Evolutionary conservation across 352 stramenopile genomes (phyloP).

Genomic region (Hyaloperonospora arabidopsidis): DNA sequence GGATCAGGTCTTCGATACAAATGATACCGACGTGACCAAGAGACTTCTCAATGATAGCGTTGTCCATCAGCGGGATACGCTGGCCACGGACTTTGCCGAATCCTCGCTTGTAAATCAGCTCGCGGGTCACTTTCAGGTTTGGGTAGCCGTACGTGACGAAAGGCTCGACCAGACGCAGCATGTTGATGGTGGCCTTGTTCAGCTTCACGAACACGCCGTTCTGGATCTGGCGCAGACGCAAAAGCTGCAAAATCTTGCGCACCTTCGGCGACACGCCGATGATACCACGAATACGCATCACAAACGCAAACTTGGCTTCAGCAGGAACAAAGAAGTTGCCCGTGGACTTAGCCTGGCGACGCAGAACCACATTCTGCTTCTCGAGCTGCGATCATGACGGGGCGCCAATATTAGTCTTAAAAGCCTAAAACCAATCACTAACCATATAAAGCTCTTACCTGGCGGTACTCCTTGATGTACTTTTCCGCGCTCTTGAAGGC

Average conservation of each 20-base stretch:
- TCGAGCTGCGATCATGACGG: constrained; percentile 54
- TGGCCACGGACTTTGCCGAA: constrained; percentile 98
- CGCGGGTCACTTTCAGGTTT: constrained; percentile 94
- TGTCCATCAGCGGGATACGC: constrained; percentile 95
- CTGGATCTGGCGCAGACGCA: constrained; percentile 99
- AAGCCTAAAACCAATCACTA: background rate
- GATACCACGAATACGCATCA: constrained; percentile 99
- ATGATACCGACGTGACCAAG: constrained; percentile 94
- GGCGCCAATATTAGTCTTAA: background rate
- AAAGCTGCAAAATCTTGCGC: constrained; percentile 98
- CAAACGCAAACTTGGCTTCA: constrained; percentile 96
- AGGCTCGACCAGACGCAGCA: constrained; percentile 97
- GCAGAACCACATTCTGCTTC: constrained; percentile 89
- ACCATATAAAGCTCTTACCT: constrained; percentile 32
- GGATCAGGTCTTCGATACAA: constrained; percentile 98
- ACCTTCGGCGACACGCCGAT: constrained; percentile 89
- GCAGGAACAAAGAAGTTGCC: constrained; percentile 97
- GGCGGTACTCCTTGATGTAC: constrained; percentile 97
- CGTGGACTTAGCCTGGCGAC: constrained; percentile 91
- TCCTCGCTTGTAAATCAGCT: constrained; percentile 99
- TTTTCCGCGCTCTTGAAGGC: constrained; percentile 95
- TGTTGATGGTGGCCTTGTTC: constrained; percentile 99
- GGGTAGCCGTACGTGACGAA: constrained; percentile 98
- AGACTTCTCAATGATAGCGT: constrained; percentile 94
- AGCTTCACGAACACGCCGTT: constrained; percentile 99